A percentile compares a stretch with the other conserved stretches of the same genome.
Evolutionary conservation across 345 rosid species (phyloP).

Genomic region (Xanthoceras sorbifolium): DNA sequence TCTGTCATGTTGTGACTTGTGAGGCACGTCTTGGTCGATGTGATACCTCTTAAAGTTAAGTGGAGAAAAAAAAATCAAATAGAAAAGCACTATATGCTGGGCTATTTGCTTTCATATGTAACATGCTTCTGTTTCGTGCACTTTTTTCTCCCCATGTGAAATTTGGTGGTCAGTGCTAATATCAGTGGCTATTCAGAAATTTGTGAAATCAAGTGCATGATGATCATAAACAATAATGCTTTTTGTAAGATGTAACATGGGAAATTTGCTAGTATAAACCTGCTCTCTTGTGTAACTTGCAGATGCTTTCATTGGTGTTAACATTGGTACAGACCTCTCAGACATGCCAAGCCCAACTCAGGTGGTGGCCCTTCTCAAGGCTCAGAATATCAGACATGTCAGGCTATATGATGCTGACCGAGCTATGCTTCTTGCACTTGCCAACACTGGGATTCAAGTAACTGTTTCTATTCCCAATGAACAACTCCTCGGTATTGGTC

Average conservation of each 20-base stretch:
- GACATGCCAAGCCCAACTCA: slow-evolving; percentile 91
- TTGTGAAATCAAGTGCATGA: neutral
- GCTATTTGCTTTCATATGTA: neutral
- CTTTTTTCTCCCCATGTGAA: neutral
- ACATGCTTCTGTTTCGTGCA: neutral
- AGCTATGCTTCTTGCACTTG: slow-evolving; percentile 81
- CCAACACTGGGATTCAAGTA: slow-evolving; percentile 84
- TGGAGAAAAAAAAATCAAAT: neutral
- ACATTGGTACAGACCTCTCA: slow-evolving; percentile 83
- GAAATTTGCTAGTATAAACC: slow-evolving; percentile 2
- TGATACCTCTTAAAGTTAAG: neutral
- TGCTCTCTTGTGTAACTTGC: slow-evolving; percentile 12
- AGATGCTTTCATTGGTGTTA: slow-evolving; percentile 88
- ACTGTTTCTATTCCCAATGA: slow-evolving; percentile 93
- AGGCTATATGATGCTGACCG: slow-evolving; percentile 86
- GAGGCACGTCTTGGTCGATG: no score
- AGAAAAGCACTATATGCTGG: slow-evolving; percentile 5
- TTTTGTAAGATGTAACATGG: slow-evolving; percentile 8
- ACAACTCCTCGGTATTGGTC: slow-evolving; percentile 93
- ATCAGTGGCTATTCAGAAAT: neutral
- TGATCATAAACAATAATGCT: neutral
- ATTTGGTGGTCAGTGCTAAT: neutral
- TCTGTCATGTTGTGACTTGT: no score
- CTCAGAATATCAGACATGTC: slow-evolving; percentile 78
- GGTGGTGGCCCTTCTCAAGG: slow-evolving; percentile 81